Base-by-base conservation (phyloP, 192 early-diverging fungal species). In the Linnemannia exigua region DNA sequence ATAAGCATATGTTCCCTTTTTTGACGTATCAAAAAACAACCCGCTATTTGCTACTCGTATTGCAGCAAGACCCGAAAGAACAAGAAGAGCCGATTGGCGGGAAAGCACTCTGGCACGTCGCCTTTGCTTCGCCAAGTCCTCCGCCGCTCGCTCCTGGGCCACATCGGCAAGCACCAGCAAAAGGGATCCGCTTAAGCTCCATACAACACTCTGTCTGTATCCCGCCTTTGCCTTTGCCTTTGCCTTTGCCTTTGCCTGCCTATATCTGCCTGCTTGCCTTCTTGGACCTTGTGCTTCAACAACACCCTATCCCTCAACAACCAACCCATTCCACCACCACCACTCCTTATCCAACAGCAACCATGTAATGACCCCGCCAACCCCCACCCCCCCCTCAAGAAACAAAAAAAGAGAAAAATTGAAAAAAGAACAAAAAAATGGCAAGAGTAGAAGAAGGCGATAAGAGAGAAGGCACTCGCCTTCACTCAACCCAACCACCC, bases 91-190 rank as follows among this genome's bases (percentile, higher is more conserved):
- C 79, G 84, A 76, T 72, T 71, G 28, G 84, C 84, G 5, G 84
- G 84, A 73, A 86, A 86, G 75, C 84, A 86, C 36, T 86, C 84
- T 79, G 84, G 84, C 66, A 86, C 84, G 46, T 86, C 84, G 79
- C 84, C 84, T 19, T 37, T 86, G 78, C 84, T 86, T 80, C 84
- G 84, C 44, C 84, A 86, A 66, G 84, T 86, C 77, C 70, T 86
- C n/a, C 71, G 84, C 63, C 84, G 84, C 50, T 86, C 84, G 61
- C 84, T 86, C 25, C 52, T 86, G 67, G 84, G 84, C 72, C 79
- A 86, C 46, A 80, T 86, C 47, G 70, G 74, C 77, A 86, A 86
- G 74, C 78, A 86, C 75, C 84, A 86, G 70, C 67, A 74, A 47
- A 86, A 86, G 75, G 63, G 58, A 63, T 63, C 58, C 28, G 58